Conservation (phyloP, 2,329 filamentous ascomycete genomes). For the Thermochaetoides dissita region DNA sequence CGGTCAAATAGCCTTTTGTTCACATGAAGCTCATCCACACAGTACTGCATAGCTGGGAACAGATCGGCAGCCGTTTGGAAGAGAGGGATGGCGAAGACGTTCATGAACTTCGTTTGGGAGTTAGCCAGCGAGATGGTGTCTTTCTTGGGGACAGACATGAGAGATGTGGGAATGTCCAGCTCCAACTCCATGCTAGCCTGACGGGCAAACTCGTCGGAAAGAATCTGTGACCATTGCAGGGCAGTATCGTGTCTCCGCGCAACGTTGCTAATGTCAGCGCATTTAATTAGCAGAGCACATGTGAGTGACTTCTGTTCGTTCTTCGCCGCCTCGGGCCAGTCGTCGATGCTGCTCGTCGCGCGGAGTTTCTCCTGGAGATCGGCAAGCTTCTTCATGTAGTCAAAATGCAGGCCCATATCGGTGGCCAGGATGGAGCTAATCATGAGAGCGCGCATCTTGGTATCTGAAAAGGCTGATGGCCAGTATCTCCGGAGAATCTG, state of each 20-base stretch:
- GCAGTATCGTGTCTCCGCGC: slow-evolving; percentile 74
- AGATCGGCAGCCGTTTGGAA: slow-evolving; percentile 81
- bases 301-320: slow-evolving; percentile 66
- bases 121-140: slow-evolving; percentile 72
- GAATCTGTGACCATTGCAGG: slow-evolving; percentile 75
- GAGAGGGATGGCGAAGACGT: slow-evolving; percentile 80
- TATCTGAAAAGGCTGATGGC: slow-evolving; percentile 67
- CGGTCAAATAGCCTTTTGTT: slow-evolving; percentile 66
- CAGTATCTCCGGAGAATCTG: slow-evolving; percentile 89
- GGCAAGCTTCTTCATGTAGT: slow-evolving; percentile 85
- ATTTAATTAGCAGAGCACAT: slow-evolving; percentile 93
- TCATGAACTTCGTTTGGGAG: slow-evolving; percentile 92
- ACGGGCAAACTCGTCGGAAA: slow-evolving; percentile 90
- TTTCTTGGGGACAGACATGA: slow-evolving; percentile 73
- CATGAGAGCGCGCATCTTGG: slow-evolving; percentile 73
- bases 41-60: slow-evolving; percentile 72
- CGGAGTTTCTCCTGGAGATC: slow-evolving; percentile 66
- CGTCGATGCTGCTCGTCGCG: slow-evolving; percentile 50
- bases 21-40: slow-evolving; percentile 62
- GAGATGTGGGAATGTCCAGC: slow-evolving; percentile 71
- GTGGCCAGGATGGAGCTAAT: slow-evolving; percentile 96
- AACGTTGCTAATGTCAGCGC: slow-evolving; percentile 96
- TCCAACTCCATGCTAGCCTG: slow-evolving; percentile 87
- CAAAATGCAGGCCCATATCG: slow-evolving; percentile 93
- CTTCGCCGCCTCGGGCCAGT: slow-evolving; percentile 62